Evolutionary conservation across 768 basidiomycete genomes (phyloP).

Genomic region (Suillus subaureus): DNA sequence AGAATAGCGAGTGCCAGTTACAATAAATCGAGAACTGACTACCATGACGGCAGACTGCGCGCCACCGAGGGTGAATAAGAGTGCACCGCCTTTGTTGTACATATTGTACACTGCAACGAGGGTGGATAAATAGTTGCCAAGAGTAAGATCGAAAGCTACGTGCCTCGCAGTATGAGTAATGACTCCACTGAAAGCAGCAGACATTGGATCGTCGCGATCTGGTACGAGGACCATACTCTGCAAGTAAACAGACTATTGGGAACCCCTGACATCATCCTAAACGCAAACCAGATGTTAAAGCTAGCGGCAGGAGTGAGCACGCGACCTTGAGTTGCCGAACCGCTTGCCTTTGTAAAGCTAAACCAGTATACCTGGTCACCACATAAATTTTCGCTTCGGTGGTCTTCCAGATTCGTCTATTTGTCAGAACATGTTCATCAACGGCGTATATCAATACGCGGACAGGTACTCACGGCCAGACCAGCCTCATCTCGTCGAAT

Average conservation of each 20-base stretch:
- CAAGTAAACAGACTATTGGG: slow-evolving; percentile 14
- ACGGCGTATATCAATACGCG: background rate
- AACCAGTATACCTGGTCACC: slow-evolving; percentile 16
- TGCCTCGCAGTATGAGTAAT: slow-evolving; percentile 23
- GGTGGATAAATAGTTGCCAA: background rate
- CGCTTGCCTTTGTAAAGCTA: slow-evolving; percentile 22
- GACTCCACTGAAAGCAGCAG: slow-evolving; percentile 17
- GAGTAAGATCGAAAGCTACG: slow-evolving; percentile 3
- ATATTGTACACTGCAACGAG: slow-evolving; percentile 19
- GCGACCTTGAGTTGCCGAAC: background rate
- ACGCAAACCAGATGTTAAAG: slow-evolving; percentile 23
- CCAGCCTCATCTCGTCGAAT: slow-evolving; percentile 16
- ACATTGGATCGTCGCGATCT: slow-evolving; percentile 17
- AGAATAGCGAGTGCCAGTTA: slow-evolving; percentile 15
- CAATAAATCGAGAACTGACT: slow-evolving; percentile 15
- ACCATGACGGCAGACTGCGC: slow-evolving; percentile 20
- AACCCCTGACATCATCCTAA: slow-evolving; percentile 20
- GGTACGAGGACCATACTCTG: slow-evolving; percentile 20
- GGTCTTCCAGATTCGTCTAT: background rate
- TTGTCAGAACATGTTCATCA: background rate
- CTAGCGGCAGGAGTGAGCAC: slow-evolving; percentile 9
- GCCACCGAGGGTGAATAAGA: slow-evolving; percentile 13
- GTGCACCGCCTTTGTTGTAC: slow-evolving; percentile 12
- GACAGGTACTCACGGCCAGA: slow-evolving; percentile 27
- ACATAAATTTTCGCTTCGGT: slow-evolving; percentile 14